Base-by-base conservation (phyloP, 164 flowering plant genomes). In the Piper longum region DNA sequence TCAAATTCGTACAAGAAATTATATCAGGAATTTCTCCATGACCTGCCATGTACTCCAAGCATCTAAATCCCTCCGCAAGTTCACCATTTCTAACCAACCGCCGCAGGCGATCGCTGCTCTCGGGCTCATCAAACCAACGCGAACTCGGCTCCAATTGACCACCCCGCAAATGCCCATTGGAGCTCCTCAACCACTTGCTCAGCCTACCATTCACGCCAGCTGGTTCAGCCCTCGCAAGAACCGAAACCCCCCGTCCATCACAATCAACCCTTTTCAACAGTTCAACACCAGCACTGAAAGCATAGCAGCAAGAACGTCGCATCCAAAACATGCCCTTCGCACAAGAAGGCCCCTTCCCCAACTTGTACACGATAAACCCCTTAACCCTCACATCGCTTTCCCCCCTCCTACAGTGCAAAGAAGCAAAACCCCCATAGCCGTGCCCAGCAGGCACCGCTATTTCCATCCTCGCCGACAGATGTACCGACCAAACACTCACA, bases 21-120 rank as follows among this genome's bases (percentile, higher is more conserved):
- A 83, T 80, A 64, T 90, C 93, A 0, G 97, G 95, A 16, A 81
- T 76, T 39, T 77, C 83, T 2, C 95, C 87, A 39, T 72, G 81
- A 63, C 66, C 73, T 57, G 77, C 85, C 89, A 86, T 85, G 61
- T 61, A 70, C 72, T 88, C 88, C 9, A 88, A 72, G 62, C 72
- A 74, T 59, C 43, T 75, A 66, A 88, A 80, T 39, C 80, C 86
- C 64, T 81, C 83, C 26, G 82, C 85, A 42, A 86, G 63, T 61
- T 82, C 77, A 64, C 92, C 95, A 72, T 78, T 81, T 55, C 88
- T 75, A 62, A 87, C 85, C 67, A 83, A 71, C 11, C 77, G 59
- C 3, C 82, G 80, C 1, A 90, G 81, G 36, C 75, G 78, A 63
- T 77, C 79, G 56, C 85, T 84, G 62, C 80, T 78, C 75, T 78